Evolutionary conservation across 2,329 filamentous ascomycete genomes (phyloP).

Genomic region (Colletotrichum agaves): DNA sequence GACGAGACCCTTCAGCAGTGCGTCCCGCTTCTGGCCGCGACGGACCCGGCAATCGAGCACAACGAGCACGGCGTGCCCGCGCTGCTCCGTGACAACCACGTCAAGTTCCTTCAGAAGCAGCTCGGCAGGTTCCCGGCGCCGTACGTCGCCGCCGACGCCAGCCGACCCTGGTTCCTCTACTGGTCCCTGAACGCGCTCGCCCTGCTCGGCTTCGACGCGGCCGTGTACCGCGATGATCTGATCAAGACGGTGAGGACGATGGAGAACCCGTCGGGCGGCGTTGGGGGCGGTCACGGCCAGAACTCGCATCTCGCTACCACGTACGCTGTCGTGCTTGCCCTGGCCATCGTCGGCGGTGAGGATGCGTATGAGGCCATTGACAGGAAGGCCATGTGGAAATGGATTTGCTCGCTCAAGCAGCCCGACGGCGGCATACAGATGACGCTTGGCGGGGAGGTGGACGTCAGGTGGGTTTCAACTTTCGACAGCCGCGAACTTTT

Average conservation of each 20-base stretch:
- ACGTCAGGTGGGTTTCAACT: conserved; percentile 74
- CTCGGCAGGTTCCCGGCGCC: conserved; percentile 72
- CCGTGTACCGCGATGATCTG: conserved; percentile 74
- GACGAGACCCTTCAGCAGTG: conserved; percentile 75
- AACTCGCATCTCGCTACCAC: conserved; percentile 87
- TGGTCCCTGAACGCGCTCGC: conserved; percentile 85
- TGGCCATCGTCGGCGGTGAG: conserved; percentile 81
- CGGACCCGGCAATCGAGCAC: conserved; percentile 61
- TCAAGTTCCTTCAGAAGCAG: conserved; percentile 69
- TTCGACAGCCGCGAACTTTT: too few species aligned
- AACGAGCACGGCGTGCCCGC: conserved; percentile 80
- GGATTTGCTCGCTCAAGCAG: conserved; percentile 88
- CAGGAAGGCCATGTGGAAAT: conserved; percentile 88
- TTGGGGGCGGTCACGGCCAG: conserved; percentile 94
- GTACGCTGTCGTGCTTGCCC: conserved; percentile 83
- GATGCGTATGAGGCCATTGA: conserved; percentile 81
- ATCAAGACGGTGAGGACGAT: conserved; percentile 80
- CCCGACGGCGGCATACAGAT: conserved; percentile 90
- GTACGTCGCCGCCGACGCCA: conserved; percentile 84
- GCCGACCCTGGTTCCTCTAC: conserved; percentile 93
- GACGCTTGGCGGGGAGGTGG: conserved; percentile 87
- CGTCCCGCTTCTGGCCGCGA: conserved; percentile 73
- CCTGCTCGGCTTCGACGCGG: conserved; percentile 79
- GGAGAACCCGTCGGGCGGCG: conserved; percentile 85
- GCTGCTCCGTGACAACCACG: conserved; percentile 73